phyloP scores from a whole-genome alignment of 169 alveolate species.

The Theileria parva region DNA sequence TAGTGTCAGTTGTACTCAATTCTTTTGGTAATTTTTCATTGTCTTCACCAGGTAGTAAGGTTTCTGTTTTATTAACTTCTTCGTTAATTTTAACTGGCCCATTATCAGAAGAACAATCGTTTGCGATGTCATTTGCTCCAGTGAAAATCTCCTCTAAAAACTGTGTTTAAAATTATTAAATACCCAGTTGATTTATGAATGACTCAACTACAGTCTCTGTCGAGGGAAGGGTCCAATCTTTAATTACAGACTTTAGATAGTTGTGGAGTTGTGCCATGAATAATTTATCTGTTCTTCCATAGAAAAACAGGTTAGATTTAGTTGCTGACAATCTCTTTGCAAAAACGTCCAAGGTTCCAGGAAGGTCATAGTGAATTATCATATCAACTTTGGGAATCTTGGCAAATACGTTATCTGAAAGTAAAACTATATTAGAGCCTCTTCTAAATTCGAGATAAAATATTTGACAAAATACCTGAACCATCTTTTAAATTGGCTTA shows the following conservation, averaged over 20 bases:
- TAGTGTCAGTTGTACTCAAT: not conserved
- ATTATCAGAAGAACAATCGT: not conserved
- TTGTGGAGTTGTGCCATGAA: conserved; percentile 56
- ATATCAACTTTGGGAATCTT: conserved; percentile 42
- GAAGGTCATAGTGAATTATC: conserved; percentile 60
- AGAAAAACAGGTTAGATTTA: conserved; percentile 36
- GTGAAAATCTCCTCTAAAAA: conserved; percentile 7
- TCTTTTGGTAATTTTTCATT: not conserved
- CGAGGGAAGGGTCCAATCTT: conserved; percentile 50
- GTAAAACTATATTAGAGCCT: conserved; percentile 22
- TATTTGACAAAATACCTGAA: conserved; percentile 32
- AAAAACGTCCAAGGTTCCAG: conserved; percentile 23
- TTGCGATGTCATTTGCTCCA: not conserved
- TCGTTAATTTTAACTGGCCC: not conserved
- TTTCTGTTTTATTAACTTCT: not conserved
- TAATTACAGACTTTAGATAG: conserved; percentile 5
- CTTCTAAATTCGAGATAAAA: not conserved
- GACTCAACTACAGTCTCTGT: conserved; percentile 15
- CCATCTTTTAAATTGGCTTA: conserved; percentile 30
- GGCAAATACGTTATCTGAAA: conserved; percentile 30
- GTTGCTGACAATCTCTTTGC: conserved; percentile 16
- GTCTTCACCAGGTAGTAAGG: not conserved
- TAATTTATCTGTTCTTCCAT: conserved; percentile 25
- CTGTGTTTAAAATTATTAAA: not conserved
- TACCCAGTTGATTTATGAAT: conserved; percentile 37